These are phyloP conservation scores for Oryza officinalis DNA, from an alignment of 176 grass and related monocot genomes.

Conservation along the genomic window DNA sequence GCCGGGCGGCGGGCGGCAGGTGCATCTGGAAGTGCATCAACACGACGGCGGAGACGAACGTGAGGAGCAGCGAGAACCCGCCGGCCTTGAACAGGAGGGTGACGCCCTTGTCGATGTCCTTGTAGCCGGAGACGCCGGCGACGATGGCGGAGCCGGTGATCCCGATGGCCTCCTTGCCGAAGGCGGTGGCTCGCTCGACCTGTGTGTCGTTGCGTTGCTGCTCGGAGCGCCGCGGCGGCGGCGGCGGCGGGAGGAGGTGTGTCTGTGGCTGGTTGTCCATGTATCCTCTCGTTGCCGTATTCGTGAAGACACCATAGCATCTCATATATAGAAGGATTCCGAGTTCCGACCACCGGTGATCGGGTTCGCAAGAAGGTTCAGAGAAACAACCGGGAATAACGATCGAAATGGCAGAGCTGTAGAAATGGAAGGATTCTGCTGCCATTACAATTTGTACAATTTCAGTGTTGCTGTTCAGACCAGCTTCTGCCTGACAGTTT, in stretches of 20 bases:
- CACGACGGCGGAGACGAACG: neutral
- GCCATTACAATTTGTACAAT: too few species aligned
- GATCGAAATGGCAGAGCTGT: neutral
- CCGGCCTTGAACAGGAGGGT: neutral
- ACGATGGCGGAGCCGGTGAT: slow-evolving; percentile 19
- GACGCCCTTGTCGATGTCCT: neutral
- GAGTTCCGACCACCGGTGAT: too few species aligned
- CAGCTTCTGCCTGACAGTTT: too few species aligned
- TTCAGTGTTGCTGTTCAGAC: too few species aligned
- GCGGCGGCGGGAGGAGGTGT: neutral
- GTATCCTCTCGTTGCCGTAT: neutral
- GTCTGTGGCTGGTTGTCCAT: neutral
- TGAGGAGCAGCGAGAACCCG: neutral
- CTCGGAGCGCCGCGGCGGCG: too few species aligned
- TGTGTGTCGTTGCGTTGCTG: neutral
- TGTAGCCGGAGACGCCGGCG: neutral
- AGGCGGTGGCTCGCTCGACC: neutral
- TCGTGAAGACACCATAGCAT: neutral
- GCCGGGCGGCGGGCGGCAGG: neutral
- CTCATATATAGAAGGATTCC: too few species aligned
- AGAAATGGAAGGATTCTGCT: too few species aligned
- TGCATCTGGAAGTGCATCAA: slow-evolving; percentile 4
- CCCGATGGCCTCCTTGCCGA: slow-evolving; percentile 13
- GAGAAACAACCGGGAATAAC: neutral
- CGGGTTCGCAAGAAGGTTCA: neutral